Evolutionary conservation across 345 rosid species (phyloP), one percentile per base, ranked within the genome.

Genomic region (Hibiscus syriacus): DNA sequence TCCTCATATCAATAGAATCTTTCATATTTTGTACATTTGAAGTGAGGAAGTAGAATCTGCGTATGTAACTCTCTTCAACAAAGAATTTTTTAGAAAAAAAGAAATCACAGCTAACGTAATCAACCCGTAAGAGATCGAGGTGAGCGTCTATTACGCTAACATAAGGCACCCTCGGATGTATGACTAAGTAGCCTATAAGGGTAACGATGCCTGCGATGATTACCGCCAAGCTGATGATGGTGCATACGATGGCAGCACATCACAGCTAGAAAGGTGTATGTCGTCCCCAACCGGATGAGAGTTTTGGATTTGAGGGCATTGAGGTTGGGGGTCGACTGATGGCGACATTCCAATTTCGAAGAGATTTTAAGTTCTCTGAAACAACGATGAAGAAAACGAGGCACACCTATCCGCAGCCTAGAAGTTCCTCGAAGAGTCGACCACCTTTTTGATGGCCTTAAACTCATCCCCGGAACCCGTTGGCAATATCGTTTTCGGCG

Each of bases 101-200:
- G n/a, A n/a, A n/a, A n/a, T n/a, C n/a, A n/a, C n/a, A n/a, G n/a
- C 88, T 93, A 0, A 76, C 41, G 25, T n/a, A 55, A 49, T 76
- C 76, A 43, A 84, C 77, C 61, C 68, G 79, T 23, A 92, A 72
- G 17, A 23, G n/a, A 71, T 86, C 76, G n/a, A 95, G 87, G 53
- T 70, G 80, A 34, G 94, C 99, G 2, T 56, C 52, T 1, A 58
- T n/a, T 17, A 92, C 90, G 19, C 84, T 80, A 39, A 95, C 74
- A 70, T 81, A 71, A 0, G 99, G 99, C 17, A 90, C 73, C 23
- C 96, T 74, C 0, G 99, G 99, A 58, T 88, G 98, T 55, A 92
- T 78, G 3, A 92, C 72, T 19, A 84, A 0, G 81, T 94, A 94
- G 6, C 89, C 92, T 19, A 80, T 78, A 72, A 88, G 83, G 46